Conservation (phyloP, 768 basidiomycete genomes). For the Podaxis pistillaris region DNA sequence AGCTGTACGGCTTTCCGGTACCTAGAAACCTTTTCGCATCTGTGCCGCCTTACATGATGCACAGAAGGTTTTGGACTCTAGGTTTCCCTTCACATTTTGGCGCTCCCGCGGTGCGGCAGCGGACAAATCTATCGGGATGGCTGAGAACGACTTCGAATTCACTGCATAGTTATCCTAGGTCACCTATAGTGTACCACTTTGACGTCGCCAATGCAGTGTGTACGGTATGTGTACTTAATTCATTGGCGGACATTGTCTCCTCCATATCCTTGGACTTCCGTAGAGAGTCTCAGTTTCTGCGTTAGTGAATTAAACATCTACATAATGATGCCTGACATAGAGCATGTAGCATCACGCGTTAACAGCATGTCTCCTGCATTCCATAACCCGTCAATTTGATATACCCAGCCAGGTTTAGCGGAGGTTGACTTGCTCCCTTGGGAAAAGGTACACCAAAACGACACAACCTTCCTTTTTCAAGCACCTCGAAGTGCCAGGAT, state of each 20-base stretch:
- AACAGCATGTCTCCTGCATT: conserved; percentile 4
- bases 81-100: background rate
- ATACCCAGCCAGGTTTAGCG: background rate
- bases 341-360: background rate
- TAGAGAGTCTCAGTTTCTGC: no score
- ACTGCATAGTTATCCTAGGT: no score
- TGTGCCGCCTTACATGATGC: background rate
- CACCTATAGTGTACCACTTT: no score
- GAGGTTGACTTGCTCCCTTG: background rate
- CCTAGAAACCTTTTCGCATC: background rate
- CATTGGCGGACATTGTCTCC: no score
- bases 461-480: background rate
- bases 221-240: no score
- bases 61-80: background rate
- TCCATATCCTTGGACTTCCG: no score
- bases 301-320: background rate
- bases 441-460: background rate
- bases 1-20: background rate
- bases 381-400: background rate
- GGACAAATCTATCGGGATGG: no score
- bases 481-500: background rate
- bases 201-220: no score
- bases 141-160: no score
- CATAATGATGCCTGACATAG: background rate
- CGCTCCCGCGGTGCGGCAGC: background rate